Percentiles rank a stretch among this genome's conserved stretches.
Evolutionary conservation across 768 basidiomycete species (phyloP).

Genomic region (Kwoniella sp.): DNA sequence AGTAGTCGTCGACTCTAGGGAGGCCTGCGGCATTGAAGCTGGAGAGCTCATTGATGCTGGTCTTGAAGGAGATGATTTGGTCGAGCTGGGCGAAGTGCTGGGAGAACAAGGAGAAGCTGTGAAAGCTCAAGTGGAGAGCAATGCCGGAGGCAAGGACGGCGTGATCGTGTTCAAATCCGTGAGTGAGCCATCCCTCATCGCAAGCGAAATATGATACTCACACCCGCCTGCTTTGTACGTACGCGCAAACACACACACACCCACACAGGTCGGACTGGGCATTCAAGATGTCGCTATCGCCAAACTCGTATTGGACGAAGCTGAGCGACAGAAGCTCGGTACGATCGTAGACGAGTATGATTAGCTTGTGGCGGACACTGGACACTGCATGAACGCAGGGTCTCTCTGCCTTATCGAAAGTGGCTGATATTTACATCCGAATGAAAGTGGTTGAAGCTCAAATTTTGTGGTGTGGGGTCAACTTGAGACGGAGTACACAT

Average conservation of each 20-base stretch:
- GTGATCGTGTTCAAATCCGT: conserved; percentile 87
- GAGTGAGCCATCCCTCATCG: conserved; percentile 12
- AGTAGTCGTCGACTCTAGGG: conserved; percentile 71
- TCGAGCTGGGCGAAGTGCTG: conserved; percentile 73
- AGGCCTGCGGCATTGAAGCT: conserved; percentile 73
- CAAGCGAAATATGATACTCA: not conserved
- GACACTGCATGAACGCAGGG: no score
- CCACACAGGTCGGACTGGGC: conserved; percentile 64
- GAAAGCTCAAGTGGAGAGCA: conserved; percentile 25
- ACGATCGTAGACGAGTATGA: conserved; percentile 42
- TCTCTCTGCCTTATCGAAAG: no score
- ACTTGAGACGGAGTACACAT: no score
- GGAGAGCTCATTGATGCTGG: conserved; percentile 74
- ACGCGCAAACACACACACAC: no score
- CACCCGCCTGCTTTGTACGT: not conserved
- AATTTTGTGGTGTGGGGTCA: no score
- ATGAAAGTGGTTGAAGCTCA: no score
- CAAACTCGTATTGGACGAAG: conserved; percentile 66
- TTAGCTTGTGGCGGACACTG: no score
- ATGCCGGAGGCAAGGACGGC: conserved; percentile 55
- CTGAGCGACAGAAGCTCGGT: conserved; percentile 64
- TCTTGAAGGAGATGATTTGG: conserved; percentile 57
- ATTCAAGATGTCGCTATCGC: conserved; percentile 87
- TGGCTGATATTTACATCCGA: no score
- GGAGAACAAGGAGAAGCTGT: conserved; percentile 14